Conservation (phyloP, 768 basidiomycete genomes). For the Serpula lacrymans region DNA sequence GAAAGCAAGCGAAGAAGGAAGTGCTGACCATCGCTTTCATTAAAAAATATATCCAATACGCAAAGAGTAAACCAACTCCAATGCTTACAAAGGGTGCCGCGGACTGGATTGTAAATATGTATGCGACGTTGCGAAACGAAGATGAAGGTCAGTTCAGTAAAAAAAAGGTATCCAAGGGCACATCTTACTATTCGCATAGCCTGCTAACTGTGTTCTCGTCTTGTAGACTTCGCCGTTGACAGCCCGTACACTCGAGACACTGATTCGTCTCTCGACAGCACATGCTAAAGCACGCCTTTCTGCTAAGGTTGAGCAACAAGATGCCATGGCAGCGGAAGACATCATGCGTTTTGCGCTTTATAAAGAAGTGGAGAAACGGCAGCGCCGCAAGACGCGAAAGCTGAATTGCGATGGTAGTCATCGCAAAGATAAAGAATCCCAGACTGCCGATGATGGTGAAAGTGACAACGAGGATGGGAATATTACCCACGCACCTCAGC, state of each 20-base stretch:
- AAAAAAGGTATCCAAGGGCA: slow-evolving; percentile 80
- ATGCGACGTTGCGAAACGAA: slow-evolving; percentile 89
- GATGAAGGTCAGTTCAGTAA: slow-evolving; percentile 78
- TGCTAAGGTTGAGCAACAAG: slow-evolving; percentile 73
- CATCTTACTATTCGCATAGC: slow-evolving; percentile 7
- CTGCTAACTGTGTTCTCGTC: slow-evolving; percentile 6
- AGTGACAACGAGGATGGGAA: slow-evolving; percentile 48
- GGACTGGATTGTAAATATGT: slow-evolving; percentile 90
- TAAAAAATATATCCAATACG: slow-evolving; percentile 98
- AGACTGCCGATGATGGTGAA: slow-evolving; percentile 48
- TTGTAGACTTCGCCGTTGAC: slow-evolving; percentile 92
- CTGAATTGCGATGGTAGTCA: slow-evolving; percentile 70
- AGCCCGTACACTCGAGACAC: slow-evolving; percentile 96
- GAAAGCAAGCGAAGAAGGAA: slow-evolving; percentile 66
- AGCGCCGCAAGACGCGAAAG: slow-evolving; percentile 77
- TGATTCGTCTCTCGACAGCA: slow-evolving; percentile 96
- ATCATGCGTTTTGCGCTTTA: slow-evolving; percentile 97
- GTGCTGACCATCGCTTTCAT: slow-evolving; percentile 91
- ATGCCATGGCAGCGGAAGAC: slow-evolving; percentile 88
- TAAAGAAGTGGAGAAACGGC: slow-evolving; percentile 90
- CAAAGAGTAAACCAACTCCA: slow-evolving; percentile 85
- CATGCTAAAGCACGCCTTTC: slow-evolving; percentile 96
- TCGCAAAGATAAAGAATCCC: slow-evolving; percentile 45
- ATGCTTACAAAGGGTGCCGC: slow-evolving; percentile 90
- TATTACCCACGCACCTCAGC: slow-evolving; percentile 30